Evolutionary conservation across 2,329 filamentous ascomycete species (phyloP), one percentile per base, ranked within the genome.

Genomic region (Pseudogymnoascus sp.): DNA sequence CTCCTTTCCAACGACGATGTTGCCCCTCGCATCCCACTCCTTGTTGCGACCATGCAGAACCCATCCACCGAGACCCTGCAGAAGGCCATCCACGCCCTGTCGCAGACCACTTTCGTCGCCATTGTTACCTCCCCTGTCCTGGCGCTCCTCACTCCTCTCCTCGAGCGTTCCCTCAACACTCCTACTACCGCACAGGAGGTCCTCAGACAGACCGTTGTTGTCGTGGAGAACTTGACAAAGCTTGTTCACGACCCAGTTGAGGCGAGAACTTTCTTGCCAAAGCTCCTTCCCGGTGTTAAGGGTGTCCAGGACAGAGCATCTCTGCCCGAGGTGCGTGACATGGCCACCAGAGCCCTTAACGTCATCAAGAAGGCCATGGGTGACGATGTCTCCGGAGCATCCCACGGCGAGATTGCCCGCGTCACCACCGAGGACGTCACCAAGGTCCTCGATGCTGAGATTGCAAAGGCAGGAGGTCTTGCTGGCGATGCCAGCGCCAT

Each of bases 1-100:
- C 84, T 99, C 14, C 83, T 99, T 57, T 91, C 91, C 71, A 99
- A 99, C 79, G 94, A 99, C 77, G 94, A 99, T 74, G 92, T 99
- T 61, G 88, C 89, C 22, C 92, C 93, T 54, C 85, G 91, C 70
- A 92, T 99, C 70, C 91, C 93, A 6, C 85, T 97, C 2, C 82
- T 99, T 57, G 87, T 99, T 74, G 91, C 95, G 73, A 90, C 91
- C 57, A 97, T 99, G 87, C 90, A 97, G 74, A 87, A 97, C 69
- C 94, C 94, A 5, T 96, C 91, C 9, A 81, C 89, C 12, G 86
- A 95, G 74, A 91, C 88, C 28, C 82, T 95, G 61, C 90, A 96
- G 73, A 97, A 97, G 79, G 92, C 94, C 32, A 97, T 99, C 66
- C 94, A 97, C 72, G 94, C 92, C 50, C 81, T 99, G 50, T 97